phyloP scores from a whole-genome alignment of 73 alveolate genomes.

The Paramecium biaurelia region DNA sequence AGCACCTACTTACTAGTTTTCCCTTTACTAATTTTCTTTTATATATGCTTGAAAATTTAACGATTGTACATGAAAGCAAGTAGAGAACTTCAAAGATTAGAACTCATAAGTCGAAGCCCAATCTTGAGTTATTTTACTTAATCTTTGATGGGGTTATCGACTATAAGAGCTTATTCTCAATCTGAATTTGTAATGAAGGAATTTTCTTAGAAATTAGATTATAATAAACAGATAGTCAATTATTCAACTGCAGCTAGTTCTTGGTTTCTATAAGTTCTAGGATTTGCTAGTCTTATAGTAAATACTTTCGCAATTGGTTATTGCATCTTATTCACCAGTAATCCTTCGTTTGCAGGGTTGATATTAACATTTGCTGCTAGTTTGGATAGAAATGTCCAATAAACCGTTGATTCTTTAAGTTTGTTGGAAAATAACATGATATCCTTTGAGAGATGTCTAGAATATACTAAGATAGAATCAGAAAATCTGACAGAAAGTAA shows the following conservation, averaged over 20 bases:
- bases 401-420: conserved; percentile 72
- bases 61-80: conserved; percentile 74
- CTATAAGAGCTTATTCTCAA: conserved; percentile 77
- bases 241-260: conserved; percentile 17
- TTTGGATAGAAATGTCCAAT: conserved; percentile 71
- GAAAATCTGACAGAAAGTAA: conserved; percentile 45
- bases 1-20: conserved; percentile 26
- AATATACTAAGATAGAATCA: conserved; percentile 73
- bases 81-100: conserved; percentile 85
- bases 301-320: conserved; percentile 1
- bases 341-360: conserved; percentile 76
- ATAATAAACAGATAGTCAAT: conserved; percentile 5
- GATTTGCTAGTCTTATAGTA: background rate
- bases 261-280: conserved; percentile 8
- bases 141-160: conserved; percentile 69
- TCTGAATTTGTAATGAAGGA: background rate
- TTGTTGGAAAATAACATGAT: conserved; percentile 80
- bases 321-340: conserved; percentile 44
- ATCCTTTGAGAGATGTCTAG: conserved; percentile 82
- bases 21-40: conserved; percentile 2
- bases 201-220: conserved; percentile 41
- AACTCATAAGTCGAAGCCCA: conserved; percentile 80
- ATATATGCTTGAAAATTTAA: conserved; percentile 47
- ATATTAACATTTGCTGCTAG: conserved; percentile 73
- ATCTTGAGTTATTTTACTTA: conserved; percentile 77